These are phyloP conservation scores for Dactylellina leptospora DNA, from an alignment of 2,329 filamentous ascomycete species.

Conservation along the genomic window DNA sequence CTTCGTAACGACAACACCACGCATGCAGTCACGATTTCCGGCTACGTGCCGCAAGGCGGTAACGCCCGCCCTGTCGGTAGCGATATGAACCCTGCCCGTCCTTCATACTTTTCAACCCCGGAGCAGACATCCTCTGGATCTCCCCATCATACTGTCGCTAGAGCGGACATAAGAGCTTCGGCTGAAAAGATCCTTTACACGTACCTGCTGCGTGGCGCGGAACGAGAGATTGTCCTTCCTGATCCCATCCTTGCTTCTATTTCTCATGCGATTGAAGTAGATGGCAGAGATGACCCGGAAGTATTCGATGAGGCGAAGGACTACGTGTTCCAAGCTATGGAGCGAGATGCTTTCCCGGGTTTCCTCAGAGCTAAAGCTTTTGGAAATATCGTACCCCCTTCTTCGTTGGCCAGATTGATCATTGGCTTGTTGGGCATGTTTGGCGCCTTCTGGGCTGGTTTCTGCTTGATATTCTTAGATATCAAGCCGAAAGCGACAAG, in stretches of 20 bases:
- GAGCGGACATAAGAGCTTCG: conserved; percentile 88
- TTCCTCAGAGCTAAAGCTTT: conserved; percentile 94
- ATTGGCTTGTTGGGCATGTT: conserved; percentile 87
- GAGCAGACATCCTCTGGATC: conserved; percentile 76
- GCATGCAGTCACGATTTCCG: conserved; percentile 62
- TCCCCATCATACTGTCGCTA: conserved; percentile 81
- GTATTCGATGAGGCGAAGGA: conserved; percentile 98
- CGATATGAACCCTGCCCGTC: conserved; percentile 61
- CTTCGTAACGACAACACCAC: conserved; percentile 70
- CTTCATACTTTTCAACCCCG: conserved; percentile 71
- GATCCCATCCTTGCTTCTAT: conserved; percentile 86
- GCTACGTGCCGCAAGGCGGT: conserved; percentile 62
- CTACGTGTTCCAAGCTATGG: conserved; percentile 99
- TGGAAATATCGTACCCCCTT: conserved; percentile 92
- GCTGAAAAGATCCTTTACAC: conserved; percentile 99
- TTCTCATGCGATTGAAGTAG: conserved; percentile 85
- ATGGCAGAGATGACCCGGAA: conserved; percentile 92
- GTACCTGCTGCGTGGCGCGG: conserved; percentile 90
- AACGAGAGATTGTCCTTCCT: conserved; percentile 93
- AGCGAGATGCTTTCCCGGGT: conserved; percentile 96
- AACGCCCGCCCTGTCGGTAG: conserved; percentile 63
- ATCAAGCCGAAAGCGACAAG: conserved; percentile 73
- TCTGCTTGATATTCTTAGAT: conserved; percentile 90
- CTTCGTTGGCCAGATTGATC: conserved; percentile 84
- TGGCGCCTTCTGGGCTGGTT: conserved; percentile 91